Evolutionary conservation across 805 yeast genomes (phyloP), one percentile per base, ranked within the genome.

Genomic region (Saccharomycopsis fibuligera): DNA sequence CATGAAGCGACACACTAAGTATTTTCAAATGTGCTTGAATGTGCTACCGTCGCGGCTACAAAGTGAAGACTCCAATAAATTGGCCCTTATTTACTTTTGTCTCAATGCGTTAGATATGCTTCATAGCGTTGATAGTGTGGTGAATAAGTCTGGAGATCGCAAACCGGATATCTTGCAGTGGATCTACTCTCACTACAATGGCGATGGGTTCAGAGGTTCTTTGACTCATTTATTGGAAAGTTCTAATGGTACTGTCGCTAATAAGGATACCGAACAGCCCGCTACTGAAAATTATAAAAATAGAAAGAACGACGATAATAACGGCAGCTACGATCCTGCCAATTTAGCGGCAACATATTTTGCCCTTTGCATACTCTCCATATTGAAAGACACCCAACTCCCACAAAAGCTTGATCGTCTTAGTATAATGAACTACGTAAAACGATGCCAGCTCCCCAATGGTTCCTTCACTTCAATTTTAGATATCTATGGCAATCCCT

Each of bases 321-420:
- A 54, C 19, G 56, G 55, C 2, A 45, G 42, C 8, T 81, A 78
- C 57, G 89, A 82, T 58, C 66, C 79, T 1, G 77, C 90, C 1
- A 83, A 79, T 54, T 62, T 87, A 5, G 76, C 91, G 0, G 78
- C 89, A 4, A 89, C 96, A 0, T 79, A 81, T 55, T 85, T 89
- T 65, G 90, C 87, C 1, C 62, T 89, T 30, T 73, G 78, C 31
- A 68, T 74, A 9, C 66, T 85, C 35, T 60, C 78, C 1, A 66
- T 76, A n/a, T 64, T 85, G 12, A 68, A 69, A 29, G 76, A 72
- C 44, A 71, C 70, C 44, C 66, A 68, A 29, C 55, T 67, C 55
- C 25, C 53, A 14, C 38, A 50, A 14, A 50, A 72, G 6, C 53
- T 81, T 21, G 72, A 79, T 43, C 54, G 63, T 14, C 41, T 39